Evolutionary conservation across 331 rosid genomes (phyloP).

Genomic region (Rosa hybrid): DNA sequence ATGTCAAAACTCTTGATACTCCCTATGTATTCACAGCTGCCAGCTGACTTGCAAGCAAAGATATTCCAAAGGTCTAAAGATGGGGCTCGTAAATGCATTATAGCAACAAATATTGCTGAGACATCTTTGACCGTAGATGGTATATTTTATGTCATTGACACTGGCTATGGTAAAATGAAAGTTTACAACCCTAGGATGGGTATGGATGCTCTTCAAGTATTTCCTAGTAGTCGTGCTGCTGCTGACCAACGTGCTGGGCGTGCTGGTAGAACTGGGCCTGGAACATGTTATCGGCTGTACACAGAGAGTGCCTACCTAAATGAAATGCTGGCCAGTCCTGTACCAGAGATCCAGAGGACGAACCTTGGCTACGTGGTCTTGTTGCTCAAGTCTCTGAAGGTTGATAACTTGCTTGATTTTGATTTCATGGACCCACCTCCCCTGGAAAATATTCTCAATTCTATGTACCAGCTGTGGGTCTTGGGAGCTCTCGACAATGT

Average conservation of each 20-base stretch:
- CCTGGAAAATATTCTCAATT: constrained; percentile 90
- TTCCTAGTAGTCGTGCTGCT: constrained; percentile 96
- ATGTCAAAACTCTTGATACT: constrained; percentile 90
- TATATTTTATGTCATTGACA: constrained; percentile 86
- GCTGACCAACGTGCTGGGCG: constrained; percentile 99
- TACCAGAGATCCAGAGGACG: constrained; percentile 97
- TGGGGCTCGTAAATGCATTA: constrained; percentile 94
- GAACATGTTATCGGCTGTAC: constrained; percentile 86
- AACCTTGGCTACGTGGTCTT: constrained; percentile 92
- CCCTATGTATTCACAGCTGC: constrained; percentile 96
- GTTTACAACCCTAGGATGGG: constrained; percentile 98
- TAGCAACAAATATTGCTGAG: constrained; percentile 97
- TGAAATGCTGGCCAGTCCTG: constrained; percentile 83
- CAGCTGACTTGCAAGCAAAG: constrained; percentile 96
- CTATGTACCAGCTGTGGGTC: constrained; percentile 98
- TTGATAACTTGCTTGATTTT: constrained; percentile 85
- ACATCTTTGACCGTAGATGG: constrained; percentile 97
- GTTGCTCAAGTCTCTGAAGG: constrained; percentile 90
- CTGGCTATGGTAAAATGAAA: constrained; percentile 97
- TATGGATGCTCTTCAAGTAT: constrained; percentile 98
- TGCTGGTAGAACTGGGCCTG: constrained; percentile 99
- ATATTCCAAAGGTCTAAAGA: constrained; percentile 94
- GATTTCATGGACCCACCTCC: constrained; percentile 99
- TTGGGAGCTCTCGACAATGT: constrained; percentile 95
- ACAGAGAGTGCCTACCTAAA: constrained; percentile 89